Evolutionary conservation across 2,329 filamentous ascomycete genomes (phyloP).

Genomic region (Nigrospora oryzae): DNA sequence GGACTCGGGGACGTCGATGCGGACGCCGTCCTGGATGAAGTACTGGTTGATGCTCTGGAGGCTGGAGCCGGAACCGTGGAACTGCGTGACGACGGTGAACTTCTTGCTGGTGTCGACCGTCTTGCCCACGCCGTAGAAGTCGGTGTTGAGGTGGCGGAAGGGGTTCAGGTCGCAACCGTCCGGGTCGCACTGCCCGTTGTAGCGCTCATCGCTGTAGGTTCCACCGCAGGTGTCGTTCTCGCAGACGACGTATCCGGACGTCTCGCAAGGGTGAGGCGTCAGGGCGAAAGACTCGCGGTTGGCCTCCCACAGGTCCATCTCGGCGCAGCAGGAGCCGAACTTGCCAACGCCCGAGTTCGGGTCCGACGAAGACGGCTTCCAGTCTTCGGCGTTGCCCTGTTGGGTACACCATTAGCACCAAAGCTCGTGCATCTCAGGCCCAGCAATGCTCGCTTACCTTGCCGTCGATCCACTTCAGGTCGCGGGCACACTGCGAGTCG

Average conservation of each 20-base stretch:
- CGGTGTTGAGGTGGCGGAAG: conserved; percentile 49
- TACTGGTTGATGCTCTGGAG: conserved; percentile 45
- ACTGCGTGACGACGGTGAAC: conserved; percentile 53
- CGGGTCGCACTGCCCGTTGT: conserved; percentile 49
- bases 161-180: conserved; percentile 57
- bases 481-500: conserved; percentile 35
- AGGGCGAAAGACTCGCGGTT: conserved; percentile 49
- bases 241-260: conserved; percentile 35
- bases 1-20: conserved; percentile 34
- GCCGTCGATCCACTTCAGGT: conserved; percentile 43
- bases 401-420: too few species aligned
- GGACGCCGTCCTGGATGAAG: conserved; percentile 46
- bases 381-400: conserved; percentile 34
- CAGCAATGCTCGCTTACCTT: conserved; percentile 20
- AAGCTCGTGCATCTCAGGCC: too few species aligned
- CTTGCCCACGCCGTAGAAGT: conserved; percentile 48
- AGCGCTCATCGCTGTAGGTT: conserved; percentile 36
- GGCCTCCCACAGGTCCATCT: conserved; percentile 54
- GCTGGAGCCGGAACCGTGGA: conserved; percentile 36
- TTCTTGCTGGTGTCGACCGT: conserved; percentile 44
- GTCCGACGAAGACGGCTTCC: conserved; percentile 36
- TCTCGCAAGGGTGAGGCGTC: conserved; percentile 50
- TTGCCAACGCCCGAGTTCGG: conserved; percentile 35
- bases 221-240: conserved; percentile 33
- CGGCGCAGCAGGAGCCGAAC: conserved; percentile 43